Base-by-base conservation (phyloP, 805 yeast genomes). In the Cyberlindnera mrakii region DNA sequence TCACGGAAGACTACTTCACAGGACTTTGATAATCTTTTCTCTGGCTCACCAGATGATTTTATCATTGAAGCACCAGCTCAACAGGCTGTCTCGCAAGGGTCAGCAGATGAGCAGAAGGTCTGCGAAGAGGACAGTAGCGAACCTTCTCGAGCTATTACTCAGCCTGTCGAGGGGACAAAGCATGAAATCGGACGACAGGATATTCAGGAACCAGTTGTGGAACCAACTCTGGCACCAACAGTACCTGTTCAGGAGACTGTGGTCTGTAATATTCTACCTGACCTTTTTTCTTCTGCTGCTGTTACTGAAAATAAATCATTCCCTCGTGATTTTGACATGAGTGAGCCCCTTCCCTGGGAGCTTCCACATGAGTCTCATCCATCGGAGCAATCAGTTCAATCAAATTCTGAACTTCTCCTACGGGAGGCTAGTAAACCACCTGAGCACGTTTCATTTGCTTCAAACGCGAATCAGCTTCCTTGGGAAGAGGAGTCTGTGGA, bases 331-430 rank as follows among this genome's bases (percentile, higher is more conserved):
- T 9, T 10, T 23, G 8, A 23, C 8, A 11, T 23, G 11, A 23
- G 27, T 23, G 27, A 23, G 4, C 27, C 27, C 19, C 41, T 37
- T 8, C 40, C 40, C 8, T 41, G 40, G 40, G 41, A 41, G 4
- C n/a, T 27, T n/a, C 37, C 25, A 14, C 13, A 23, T 6, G 11
- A 5, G 3, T 23, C 13, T 23, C 27, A 23, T 5, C 27, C 11
- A 6, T 23, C 27, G 8, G 27, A 23, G 9, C 27, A 32, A 14
- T 18, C 34, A 17, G 6, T n/a, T 17, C n/a, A 19, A n/a, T n/a
- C 29, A 13, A 37, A 39, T 25, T 20, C 46, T 2, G 42, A 43
- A 9, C 30, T 30, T n/a, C 33, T 36, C 14, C 43, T 37, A 15
- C 27, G 43, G 41, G 45, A 37, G 13, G n/a, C 40, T 10, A 15